A percentile compares a stretch with the other conserved stretches of the same genome.
Evolutionary conservation across 23 red algal genomes (phyloP).

Genomic region (Gracilaria gracilis): DNA sequence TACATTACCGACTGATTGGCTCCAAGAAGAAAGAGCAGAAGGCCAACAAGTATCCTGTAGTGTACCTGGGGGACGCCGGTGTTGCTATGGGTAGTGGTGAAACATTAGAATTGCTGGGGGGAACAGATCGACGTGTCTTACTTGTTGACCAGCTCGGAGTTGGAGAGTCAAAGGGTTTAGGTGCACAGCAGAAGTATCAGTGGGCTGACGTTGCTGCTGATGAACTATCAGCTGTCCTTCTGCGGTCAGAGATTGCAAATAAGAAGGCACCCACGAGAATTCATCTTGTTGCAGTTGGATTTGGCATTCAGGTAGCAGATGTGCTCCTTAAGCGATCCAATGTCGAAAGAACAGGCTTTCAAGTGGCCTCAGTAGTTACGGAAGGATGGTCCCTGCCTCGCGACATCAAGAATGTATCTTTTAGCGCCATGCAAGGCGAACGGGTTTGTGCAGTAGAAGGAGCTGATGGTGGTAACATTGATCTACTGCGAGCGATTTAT

Average conservation of each 20-base stretch:
- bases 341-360: conserved; percentile 7
- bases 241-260: conserved; percentile 1
- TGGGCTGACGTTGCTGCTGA: conserved; percentile 16
- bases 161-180: conserved; percentile 13
- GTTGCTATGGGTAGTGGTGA: conserved; percentile 14
- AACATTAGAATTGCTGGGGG: conserved; percentile 26
- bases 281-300: conserved; percentile 53
- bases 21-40: conserved; percentile 43
- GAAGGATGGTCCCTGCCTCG: conserved; percentile 42
- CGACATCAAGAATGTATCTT: background rate
- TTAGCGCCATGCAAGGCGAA: conserved; percentile 25
- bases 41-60: conserved; percentile 41
- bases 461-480: conserved; percentile 33
- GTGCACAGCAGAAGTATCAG: background rate
- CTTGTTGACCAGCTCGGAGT: conserved; percentile 40
- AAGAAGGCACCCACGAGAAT: background rate
- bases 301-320: conserved; percentile 51
- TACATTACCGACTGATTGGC: conserved; percentile 47
- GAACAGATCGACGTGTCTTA: conserved; percentile 31
- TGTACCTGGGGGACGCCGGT: conserved; percentile 53
- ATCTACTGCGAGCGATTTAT: conserved; percentile 37
- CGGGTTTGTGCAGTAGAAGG: conserved; percentile 39
- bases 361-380: conserved; percentile 36
- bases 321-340: conserved; percentile 12
- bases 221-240: conserved; percentile 20